Base-by-base conservation (phyloP, 306 rosid genomes). In the Dryas alaskensis region DNA sequence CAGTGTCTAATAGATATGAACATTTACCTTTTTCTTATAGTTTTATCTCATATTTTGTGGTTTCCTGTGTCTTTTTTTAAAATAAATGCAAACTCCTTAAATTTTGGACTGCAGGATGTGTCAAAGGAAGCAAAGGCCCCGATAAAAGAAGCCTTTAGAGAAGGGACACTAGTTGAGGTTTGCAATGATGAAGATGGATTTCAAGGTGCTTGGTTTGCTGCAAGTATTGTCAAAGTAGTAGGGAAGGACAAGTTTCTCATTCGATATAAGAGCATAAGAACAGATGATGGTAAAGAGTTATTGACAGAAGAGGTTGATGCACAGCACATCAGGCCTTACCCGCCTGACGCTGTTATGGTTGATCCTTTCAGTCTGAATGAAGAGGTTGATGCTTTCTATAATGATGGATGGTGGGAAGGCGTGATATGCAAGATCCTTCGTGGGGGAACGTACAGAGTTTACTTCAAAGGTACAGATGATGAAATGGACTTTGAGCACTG, bases 351-450 rank as follows among this genome's bases (percentile, higher is more conserved):
- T 39, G 54, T 12, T 60, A 77, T 27, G 19, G 52, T 25, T 69
- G 87, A 60, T 80, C 8, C 27, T 53, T 91, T 76, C 40, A 10
- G 10, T 57, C 37, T 75, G 71, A 76, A 79, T 10, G 88, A 91
- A 10, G 84, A 86, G 46, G 89, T 91, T 53, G 95, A 91, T 62
- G 91, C 92, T 11, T 62, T 60, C 25, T 52, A 78, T 76, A 87
- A 86, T 10, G 97, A 91, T 0, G 88, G 92, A 3, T 91, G 95
- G 97, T 91, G 95, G 97, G 85, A 81, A 8, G 95, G 97, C 70
- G 83, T 79, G 80, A 74, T 91, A 69, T 19, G 82, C 48, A 83
- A 78, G 78, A 80, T 87, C 65, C 83, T 89, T 8, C 60, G 60
- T 4, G 71, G 78, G 39, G 81, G 81, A 25, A 84, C 65, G 70